Base-by-base conservation (phyloP, 129 eudicot species). In the Tagetes patula region DNA sequence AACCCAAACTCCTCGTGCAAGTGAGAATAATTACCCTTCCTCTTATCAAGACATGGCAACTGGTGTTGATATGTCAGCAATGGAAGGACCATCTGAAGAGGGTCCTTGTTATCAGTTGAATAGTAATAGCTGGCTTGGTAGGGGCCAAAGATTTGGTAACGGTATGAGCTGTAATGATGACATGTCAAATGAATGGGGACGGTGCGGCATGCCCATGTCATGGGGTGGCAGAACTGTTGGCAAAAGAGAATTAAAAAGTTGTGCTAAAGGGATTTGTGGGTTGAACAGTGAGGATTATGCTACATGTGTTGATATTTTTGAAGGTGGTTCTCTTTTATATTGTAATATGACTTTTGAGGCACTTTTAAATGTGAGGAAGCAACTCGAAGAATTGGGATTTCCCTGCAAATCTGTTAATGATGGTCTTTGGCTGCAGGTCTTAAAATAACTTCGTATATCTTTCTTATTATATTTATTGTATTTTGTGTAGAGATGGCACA, bases 391-490 rank as follows among this genome's bases (percentile, higher is more conserved):
- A 75, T 75, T 90, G 84, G 97, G 96, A 42, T 94, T 90, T 67
- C 97, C 97, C 65, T 84, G 97, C 81, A 90, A 90, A 86, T 90
- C 97, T 27, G 97, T 94, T 77, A 90, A 90, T 74, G 99, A 94
- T 79, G 96, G 93, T 79, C 90, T 94, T 52, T 94, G 99, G 99
- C 84, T 94, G 71, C 99, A 94, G 99, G 99, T 94, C n/a, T 50
- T 64, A n/a, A 73, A 61, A 33, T 10, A 47, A 41, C 70, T 47
- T 62, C 36, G 50, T 67, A 40, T 8, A 27, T 80, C 39, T 14
- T 37, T 45, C 40, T 63, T 61, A 38, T 64, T 37, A 39, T 20
- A 37, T 39, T 13, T 52, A 30, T 12, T 20, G 79, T 72, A 72
- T 65, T 37, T 2, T 31, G 3, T 80, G 14, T 58, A 43, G 30